These are phyloP conservation scores for Ceratocystis albifundus DNA, from an alignment of 2,329 filamentous ascomycete species.

Conservation along the genomic window DNA sequence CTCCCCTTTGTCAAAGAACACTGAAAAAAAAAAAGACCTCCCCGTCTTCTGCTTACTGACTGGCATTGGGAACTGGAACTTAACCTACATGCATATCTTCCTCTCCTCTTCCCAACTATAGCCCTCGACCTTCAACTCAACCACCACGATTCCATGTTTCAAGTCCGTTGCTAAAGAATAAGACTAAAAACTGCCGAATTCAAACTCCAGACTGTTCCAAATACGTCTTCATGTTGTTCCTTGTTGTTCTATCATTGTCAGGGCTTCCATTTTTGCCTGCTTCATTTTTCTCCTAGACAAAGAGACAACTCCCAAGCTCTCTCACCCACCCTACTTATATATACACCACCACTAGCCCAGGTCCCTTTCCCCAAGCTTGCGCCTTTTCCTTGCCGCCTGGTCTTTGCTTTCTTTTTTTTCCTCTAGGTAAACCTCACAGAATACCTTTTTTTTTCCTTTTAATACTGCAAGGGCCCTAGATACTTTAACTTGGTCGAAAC, in stretches of 20 bases:
- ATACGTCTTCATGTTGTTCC: conserved; percentile 7
- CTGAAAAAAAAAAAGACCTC: background rate
- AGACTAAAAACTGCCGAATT: conserved; percentile 10
- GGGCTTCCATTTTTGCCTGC: background rate
- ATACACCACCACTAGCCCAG: background rate
- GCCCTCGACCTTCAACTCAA: conserved; percentile 2
- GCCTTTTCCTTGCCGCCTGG: background rate
- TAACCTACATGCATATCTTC: conserved; percentile 9
- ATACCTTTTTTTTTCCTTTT: background rate
- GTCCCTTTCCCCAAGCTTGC: background rate
- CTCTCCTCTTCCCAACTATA: conserved; percentile 8
- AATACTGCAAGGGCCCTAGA: background rate
- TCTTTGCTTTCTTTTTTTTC: background rate
- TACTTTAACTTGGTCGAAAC: background rate
- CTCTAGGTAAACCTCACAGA: background rate
- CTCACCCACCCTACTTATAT: background rate
- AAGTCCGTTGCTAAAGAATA: conserved; percentile 2
- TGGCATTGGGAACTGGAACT: conserved; percentile 11
- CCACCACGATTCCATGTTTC: conserved; percentile 13
- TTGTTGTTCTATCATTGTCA: background rate
- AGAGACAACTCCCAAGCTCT: background rate
- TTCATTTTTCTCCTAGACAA: background rate
- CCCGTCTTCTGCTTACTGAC: background rate
- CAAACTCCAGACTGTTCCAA: conserved; percentile 5
- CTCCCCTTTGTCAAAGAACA: background rate